Percentiles rank a stretch among this genome's conserved stretches.
phyloP scores from a whole-genome alignment of 2,329 filamentous ascomycete species.

The Pseudogymnoascus sp. region DNA sequence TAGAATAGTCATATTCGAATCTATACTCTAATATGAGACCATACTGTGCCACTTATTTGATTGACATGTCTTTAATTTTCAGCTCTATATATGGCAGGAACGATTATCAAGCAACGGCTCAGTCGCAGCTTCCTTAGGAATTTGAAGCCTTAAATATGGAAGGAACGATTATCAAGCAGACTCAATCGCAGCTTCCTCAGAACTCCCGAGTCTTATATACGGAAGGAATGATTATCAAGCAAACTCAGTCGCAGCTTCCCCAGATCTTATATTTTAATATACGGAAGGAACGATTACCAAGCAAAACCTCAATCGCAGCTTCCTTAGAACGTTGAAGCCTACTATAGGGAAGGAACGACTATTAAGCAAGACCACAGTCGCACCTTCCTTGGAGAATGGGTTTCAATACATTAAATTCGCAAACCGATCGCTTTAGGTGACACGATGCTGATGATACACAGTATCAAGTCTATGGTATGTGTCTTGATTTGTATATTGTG shows the following conservation, averaged over 20 bases:
- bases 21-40: background rate
- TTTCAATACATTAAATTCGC: too few species aligned
- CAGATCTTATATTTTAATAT: background rate
- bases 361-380: too few species aligned
- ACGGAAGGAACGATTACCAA: background rate
- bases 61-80: background rate
- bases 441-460: too few species aligned
- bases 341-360: background rate
- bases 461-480: background rate
- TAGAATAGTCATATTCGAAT: slow-evolving; percentile 2
- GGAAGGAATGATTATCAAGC: background rate
- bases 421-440: too few species aligned
- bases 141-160: too few species aligned
- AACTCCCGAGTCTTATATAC: too few species aligned
- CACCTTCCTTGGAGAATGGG: too few species aligned
- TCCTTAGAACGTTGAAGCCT: background rate
- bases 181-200: too few species aligned
- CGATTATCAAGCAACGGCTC: too few species aligned
- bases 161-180: too few species aligned
- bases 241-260: background rate
- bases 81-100: too few species aligned
- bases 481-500: background rate
- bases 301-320: background rate
- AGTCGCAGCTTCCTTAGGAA: too few species aligned
- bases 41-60: background rate